Base-by-base conservation (phyloP, 306 rosid genomes). In the Alnus glutinosa region DNA sequence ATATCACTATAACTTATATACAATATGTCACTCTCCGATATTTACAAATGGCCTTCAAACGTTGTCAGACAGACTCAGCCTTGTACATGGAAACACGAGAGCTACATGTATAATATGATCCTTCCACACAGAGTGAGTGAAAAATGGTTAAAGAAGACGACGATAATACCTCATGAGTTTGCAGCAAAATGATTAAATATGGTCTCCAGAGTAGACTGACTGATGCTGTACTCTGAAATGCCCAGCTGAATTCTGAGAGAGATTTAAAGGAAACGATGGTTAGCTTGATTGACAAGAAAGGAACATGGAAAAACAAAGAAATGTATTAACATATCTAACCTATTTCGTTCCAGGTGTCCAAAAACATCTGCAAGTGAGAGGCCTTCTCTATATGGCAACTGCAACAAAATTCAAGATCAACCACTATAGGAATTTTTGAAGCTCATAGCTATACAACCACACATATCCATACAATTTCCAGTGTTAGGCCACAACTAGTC, bases 101-200 rank as follows among this genome's bases (percentile, higher is more conserved):
- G 9, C 42, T 28, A 19, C 71, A 49, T 61, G 32, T 50, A 52
- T 13, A 16, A 73, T 69, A 70, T 73, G 66, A 77, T 70, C 71
- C 70, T 44, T 58, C 54, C 30, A 15, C 78, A 16, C 19, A 54
- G 55, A 36, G 1, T 64, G 49, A 30, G 70, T 46, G 64, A 48
- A 32, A 69, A 73, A 79, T 50, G 73, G 49, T 69, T 50, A 15
- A 55, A 76, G 28, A 23, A 34, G 14, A 39, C n/a, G 58, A 57
- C 7, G 42, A 61, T 48, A 18, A 64, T 51, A 68, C 74, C 77
- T 93, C 86, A 91, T 7, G 92, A 79, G 67, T 85, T 89, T 19
- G 97, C 93, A 11, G 98, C 98, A 84, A 94, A 92, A 85, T 94
- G 97, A 75, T 92, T 94, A 75, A 94, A 94, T 79, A 94, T 94